These are phyloP conservation scores for Diaporthe nobilis DNA, from an alignment of 2,329 filamentous ascomycete species.

Conservation along the genomic window DNA sequence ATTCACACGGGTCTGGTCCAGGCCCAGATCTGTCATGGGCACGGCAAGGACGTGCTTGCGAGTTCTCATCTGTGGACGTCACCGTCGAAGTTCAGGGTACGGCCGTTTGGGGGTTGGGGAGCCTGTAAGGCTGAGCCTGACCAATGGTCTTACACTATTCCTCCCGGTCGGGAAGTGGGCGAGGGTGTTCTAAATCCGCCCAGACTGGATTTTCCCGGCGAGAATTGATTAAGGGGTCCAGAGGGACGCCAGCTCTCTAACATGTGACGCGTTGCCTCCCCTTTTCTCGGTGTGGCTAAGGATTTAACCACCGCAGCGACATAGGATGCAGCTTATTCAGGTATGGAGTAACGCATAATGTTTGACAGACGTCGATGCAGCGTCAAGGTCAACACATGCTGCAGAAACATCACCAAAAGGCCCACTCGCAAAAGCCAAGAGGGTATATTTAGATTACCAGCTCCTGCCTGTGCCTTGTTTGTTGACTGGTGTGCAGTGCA, in stretches of 20 bases:
- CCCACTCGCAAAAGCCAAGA: conserved; percentile 5
- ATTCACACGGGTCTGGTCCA: background rate
- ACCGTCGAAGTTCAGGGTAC: background rate
- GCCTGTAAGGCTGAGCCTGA: conserved; percentile 21
- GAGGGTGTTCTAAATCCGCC: background rate
- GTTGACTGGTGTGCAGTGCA: background rate
- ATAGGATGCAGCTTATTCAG: background rate
- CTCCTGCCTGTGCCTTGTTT: background rate
- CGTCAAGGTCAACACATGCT: background rate
- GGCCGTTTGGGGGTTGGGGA: background rate
- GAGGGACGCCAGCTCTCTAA: background rate
- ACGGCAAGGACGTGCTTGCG: background rate
- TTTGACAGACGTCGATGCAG: background rate
- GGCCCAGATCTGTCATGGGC: background rate
- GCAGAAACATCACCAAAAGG: background rate
- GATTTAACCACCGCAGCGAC: background rate
- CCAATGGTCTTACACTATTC: conserved; percentile 40
- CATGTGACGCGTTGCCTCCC: conserved; percentile 18
- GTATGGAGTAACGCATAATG: background rate
- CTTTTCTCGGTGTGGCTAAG: conserved; percentile 1
- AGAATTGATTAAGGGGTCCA: conserved; percentile 26
- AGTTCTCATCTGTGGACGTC: conserved; percentile 11
- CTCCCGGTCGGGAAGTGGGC: background rate
- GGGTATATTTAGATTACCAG: background rate
- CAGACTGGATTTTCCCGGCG: background rate